A percentile compares a stretch with the other conserved stretches of the same genome.
These are phyloP conservation scores for Aureobasidium sp. DNA, from an alignment of 2,329 filamentous ascomycete genomes.

Conservation along the genomic window DNA sequence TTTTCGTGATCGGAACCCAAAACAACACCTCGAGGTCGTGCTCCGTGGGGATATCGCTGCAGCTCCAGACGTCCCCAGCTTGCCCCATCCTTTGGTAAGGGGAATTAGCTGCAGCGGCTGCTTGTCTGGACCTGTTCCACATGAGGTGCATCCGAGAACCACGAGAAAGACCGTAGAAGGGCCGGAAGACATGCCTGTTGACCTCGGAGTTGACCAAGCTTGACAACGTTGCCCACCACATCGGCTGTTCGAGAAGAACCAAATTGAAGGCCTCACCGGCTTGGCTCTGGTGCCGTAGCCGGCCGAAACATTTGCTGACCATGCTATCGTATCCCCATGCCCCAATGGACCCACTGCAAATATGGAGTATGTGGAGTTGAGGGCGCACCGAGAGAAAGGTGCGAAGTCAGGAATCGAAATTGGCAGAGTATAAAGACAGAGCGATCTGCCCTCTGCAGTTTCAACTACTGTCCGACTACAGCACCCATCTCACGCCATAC, in stretches of 20 bases:
- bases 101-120: background rate
- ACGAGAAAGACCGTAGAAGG: constrained; percentile 2
- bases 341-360: constrained; percentile 7
- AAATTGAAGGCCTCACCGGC: background rate
- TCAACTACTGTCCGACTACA: constrained; percentile 4
- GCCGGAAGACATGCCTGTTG: constrained; percentile 1
- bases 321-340: constrained; percentile 5
- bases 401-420: background rate
- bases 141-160: background rate
- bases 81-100: background rate
- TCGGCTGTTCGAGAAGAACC: constrained; percentile 2
- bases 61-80: constrained; percentile 4
- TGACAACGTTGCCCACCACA: background rate
- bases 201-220: background rate
- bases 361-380: constrained; percentile 12
- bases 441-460: constrained; percentile 6
- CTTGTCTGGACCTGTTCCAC: background rate
- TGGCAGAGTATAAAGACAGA: constrained; percentile 8
- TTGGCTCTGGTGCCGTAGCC: constrained; percentile 7
- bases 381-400: background rate
- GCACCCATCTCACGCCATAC: background rate
- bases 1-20: constrained; percentile 8
- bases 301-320: constrained; percentile 7
- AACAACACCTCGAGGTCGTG: background rate
- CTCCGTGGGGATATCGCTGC: constrained; percentile 6